phyloP scores from a whole-genome alignment of 1,139 yeast species.

The Scheffersomyces segobiensis region DNA sequence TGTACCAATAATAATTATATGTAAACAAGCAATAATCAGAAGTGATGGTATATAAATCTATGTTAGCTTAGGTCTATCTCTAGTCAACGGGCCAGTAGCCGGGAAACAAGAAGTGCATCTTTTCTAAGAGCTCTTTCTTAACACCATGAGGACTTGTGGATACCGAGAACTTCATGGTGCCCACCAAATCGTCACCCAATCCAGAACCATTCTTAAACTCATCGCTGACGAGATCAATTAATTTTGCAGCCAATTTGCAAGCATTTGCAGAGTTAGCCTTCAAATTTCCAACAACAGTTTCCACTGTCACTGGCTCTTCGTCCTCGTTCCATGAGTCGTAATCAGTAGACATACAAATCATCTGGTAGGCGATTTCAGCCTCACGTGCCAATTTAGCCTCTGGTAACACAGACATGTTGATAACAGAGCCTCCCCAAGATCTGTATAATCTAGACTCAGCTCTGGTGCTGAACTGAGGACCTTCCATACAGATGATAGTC shows the following conservation, averaged over 20 bases:
- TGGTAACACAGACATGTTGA: conserved; percentile 95
- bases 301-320: conserved; percentile 96
- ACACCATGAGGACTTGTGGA: conserved; percentile 79
- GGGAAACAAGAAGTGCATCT: conserved; percentile 88
- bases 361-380: conserved; percentile 94
- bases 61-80: neutral
- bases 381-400: conserved; percentile 96
- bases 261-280: conserved; percentile 89
- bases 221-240: conserved; percentile 66
- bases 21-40: neutral
- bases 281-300: conserved; percentile 88
- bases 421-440: conserved; percentile 90
- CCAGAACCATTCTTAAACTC: conserved; percentile 54
- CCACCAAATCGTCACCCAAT: conserved; percentile 69
- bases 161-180: conserved; percentile 78
- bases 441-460: conserved; percentile 94
- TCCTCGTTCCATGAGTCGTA: conserved; percentile 97
- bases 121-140: conserved; percentile 68
- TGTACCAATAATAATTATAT: neutral
- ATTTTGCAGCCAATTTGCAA: conserved; percentile 66
- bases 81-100: conserved; percentile 70
- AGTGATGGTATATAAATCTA: neutral
- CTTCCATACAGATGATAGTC: conserved; percentile 95
- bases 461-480: conserved; percentile 95
- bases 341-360: conserved; percentile 98